phyloP scores from a whole-genome alignment of 495 filamentous ascomycete genomes.

The Neurospora sp. region DNA sequence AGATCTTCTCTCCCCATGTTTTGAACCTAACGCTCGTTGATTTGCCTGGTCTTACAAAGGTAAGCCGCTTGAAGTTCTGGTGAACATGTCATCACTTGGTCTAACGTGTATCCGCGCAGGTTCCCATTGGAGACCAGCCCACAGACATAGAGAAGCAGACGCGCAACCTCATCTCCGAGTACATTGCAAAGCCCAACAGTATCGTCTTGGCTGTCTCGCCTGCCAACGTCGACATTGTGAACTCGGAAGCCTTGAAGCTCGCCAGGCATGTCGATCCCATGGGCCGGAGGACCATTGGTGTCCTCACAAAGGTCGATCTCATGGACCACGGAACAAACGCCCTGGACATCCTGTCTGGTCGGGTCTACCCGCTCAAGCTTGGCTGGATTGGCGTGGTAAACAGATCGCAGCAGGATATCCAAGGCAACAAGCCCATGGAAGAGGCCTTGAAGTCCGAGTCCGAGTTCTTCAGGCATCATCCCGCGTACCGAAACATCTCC shows the following conservation, averaged over 20 bases:
- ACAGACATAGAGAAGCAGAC: conserved; percentile 99
- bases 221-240: conserved; percentile 96
- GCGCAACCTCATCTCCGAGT: conserved; percentile 90
- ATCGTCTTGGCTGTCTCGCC: conserved; percentile 96
- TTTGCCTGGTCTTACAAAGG: conserved; percentile 92
- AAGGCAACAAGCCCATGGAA: conserved; percentile 80
- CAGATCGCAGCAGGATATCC: conserved; percentile 96
- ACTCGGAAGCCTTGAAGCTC: conserved; percentile 95
- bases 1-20: conserved; percentile 97
- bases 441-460: conserved; percentile 83
- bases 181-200: conserved; percentile 98
- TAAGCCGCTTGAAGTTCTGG: conserved; percentile 25
- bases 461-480: conserved; percentile 95
- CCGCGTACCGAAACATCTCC: conserved; percentile 94
- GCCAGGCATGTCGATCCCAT: conserved; percentile 94
- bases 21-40: conserved; percentile 95
- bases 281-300: conserved; percentile 89
- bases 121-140: conserved; percentile 95
- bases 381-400: conserved; percentile 99
- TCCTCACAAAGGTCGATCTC: conserved; percentile 92
- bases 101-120: conserved; percentile 32
- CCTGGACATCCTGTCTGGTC: conserved; percentile 88
- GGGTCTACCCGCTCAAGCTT: conserved; percentile 93
- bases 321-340: conserved; percentile 99
- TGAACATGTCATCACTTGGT: conserved; percentile 2